Conservation (phyloP, 768 basidiomycete genomes). For the Russula sp. region DNA sequence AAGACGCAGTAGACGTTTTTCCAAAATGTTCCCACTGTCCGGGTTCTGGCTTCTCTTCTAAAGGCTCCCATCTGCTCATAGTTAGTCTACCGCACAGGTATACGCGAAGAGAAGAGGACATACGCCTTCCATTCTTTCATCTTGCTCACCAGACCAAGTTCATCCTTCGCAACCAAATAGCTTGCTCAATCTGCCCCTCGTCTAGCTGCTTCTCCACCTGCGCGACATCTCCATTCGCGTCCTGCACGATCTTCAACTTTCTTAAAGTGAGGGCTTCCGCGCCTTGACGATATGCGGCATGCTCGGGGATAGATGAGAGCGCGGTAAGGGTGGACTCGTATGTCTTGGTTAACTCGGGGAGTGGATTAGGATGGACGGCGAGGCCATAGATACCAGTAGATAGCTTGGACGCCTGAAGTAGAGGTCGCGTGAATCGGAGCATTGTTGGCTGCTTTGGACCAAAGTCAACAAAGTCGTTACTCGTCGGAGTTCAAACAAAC, state of each 20-base stretch:
- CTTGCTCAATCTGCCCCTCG: conserved; percentile 86
- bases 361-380: conserved; percentile 76
- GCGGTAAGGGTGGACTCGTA: conserved; percentile 75
- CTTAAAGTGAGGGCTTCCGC: conserved; percentile 80
- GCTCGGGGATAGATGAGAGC: conserved; percentile 68
- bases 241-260: conserved; percentile 71
- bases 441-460: conserved; percentile 45
- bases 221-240: conserved; percentile 61
- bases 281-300: conserved; percentile 87
- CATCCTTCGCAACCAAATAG: conserved; percentile 80
- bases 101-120: conserved; percentile 39
- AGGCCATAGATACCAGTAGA: conserved; percentile 89
- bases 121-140: conserved; percentile 97
- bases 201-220: conserved; percentile 71
- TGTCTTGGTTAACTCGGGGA: conserved; percentile 70
- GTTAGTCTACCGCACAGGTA: conserved; percentile 9
- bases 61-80: conserved; percentile 68
- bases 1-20: conserved; percentile 47
- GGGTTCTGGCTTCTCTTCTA: conserved; percentile 74
- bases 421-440: conserved; percentile 74
- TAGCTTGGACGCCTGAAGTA: conserved; percentile 61
- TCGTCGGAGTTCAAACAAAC: conserved; percentile 27
- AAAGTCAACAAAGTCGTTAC: not conserved
- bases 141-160: conserved; percentile 70
- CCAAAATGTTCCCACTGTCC: conserved; percentile 90